Evolutionary conservation across 257 asterid genomes (phyloP).

Genomic region (Nemophila menziesii): DNA sequence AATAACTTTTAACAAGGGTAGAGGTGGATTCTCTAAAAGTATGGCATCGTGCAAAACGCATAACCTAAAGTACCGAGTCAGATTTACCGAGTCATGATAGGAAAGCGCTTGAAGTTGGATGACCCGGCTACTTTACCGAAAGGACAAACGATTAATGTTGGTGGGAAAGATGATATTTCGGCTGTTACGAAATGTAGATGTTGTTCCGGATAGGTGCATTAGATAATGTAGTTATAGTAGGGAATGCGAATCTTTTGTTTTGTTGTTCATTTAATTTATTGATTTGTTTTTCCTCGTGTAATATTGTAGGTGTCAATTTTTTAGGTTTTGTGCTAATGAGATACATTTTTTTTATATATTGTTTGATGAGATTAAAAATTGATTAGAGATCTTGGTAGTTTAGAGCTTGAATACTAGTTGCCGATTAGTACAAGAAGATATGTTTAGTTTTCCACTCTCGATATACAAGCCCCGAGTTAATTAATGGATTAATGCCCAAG

Average conservation of each 20-base stretch:
- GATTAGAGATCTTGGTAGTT: too few relatives aligned
- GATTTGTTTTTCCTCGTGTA: not conserved
- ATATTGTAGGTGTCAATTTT: not conserved
- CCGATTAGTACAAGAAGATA: too few relatives aligned
- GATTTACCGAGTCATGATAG: constrained; percentile 47
- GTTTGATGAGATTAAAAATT: too few relatives aligned
- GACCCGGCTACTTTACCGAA: constrained; percentile 57
- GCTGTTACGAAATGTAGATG: constrained; percentile 59
- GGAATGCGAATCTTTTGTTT: too few relatives aligned
- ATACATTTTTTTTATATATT: not conserved
- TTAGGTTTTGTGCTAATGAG: not conserved
- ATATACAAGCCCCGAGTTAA: too few relatives aligned
- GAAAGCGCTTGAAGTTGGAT: constrained; percentile 57
- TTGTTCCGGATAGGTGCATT: constrained; percentile 40
- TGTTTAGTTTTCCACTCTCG: too few relatives aligned
- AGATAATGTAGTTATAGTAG: not conserved
- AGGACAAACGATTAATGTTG: constrained; percentile 61
- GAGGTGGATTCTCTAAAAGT: too few relatives aligned
- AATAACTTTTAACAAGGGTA: too few relatives aligned
- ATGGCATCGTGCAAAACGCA: too few relatives aligned
- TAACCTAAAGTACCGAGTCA: constrained; percentile 64
- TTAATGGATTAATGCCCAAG: too few relatives aligned
- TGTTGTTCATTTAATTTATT: too few relatives aligned
- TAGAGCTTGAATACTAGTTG: too few relatives aligned
- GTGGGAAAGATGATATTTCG: constrained; percentile 54